Conservation (phyloP, 345 rosid genomes). For the Populus deltoides region DNA sequence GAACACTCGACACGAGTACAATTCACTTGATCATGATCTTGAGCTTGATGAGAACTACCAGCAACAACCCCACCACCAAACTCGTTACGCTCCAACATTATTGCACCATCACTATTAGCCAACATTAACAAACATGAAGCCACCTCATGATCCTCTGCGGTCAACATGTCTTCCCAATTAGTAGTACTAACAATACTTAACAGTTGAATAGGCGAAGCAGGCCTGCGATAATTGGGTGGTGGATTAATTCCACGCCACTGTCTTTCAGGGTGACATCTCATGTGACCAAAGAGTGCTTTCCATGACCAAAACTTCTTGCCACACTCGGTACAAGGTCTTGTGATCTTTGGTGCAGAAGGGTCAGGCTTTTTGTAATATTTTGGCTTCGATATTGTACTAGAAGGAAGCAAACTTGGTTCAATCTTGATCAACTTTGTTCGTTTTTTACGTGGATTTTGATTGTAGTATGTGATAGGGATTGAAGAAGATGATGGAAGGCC, state of each 20-base stretch:
- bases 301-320: slow-evolving; percentile 85
- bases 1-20: slow-evolving; percentile 56
- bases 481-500: slow-evolving; percentile 27
- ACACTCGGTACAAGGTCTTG: slow-evolving; percentile 84
- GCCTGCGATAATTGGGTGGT: slow-evolving; percentile 26
- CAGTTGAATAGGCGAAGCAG: slow-evolving; percentile 10
- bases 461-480: slow-evolving; percentile 16
- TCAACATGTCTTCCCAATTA: slow-evolving; percentile 21
- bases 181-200: neutral
- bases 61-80: neutral
- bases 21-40: slow-evolving; percentile 15
- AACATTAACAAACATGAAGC: slow-evolving; percentile 66
- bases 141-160: slow-evolving; percentile 62
- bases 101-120: slow-evolving; percentile 24
- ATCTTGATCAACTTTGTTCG: slow-evolving; percentile 28
- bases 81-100: neutral
- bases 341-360: slow-evolving; percentile 68
- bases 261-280: slow-evolving; percentile 77
- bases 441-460: slow-evolving; percentile 45
- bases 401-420: slow-evolving; percentile 4
- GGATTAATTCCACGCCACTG: slow-evolving; percentile 60
- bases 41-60: slow-evolving; percentile 1
- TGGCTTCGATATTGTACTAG: slow-evolving; percentile 28
- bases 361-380: slow-evolving; percentile 59
- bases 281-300: slow-evolving; percentile 72